Evolutionary conservation across 2,329 filamentous ascomycete genomes (phyloP), one percentile per base, ranked within the genome.

Genomic region (Madurella mycetomatis): DNA sequence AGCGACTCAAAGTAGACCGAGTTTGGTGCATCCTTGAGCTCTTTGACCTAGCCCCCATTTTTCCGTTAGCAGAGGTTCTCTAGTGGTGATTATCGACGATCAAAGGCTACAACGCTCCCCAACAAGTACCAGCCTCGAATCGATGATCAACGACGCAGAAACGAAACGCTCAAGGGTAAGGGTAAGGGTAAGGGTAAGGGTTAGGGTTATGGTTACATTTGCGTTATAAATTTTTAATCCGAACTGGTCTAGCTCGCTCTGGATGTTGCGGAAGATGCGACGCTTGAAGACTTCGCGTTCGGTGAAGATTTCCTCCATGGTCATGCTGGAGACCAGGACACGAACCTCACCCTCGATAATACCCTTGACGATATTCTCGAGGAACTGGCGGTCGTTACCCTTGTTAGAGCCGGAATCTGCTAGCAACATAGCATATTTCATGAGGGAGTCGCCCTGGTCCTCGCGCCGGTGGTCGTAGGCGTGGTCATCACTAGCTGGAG

Each of bases 311-410:
- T 94, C 89, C 67, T 92, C 89, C 87, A 94, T 92, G n/a, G 88
- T 92, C 88, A 95, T 92, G 62, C 83, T 86, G 0, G 85, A 89
- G 41, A 95, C 88, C 50, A 95, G 83, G 5, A 90, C 87, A 55
- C 90, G 82, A 1, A 88, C 92, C 70, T 95, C 90, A 58, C 90
- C 90, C 69, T 95, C 89, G 62, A 95, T 94, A 69, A 95, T 91
- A 56, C 89, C 90, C 70, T 90, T 92, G 70, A 95, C 86, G 58
- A 95, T 95, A 62, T 88, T 88, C 65, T 88, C 86, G 15, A 94
- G 84, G 71, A 92, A 88, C 51, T 80, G 60, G 70, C 73, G 64
- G 15, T 72, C 71, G 37, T 70, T 72, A 13, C 68, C 61, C 39
- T 67, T 68, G 40, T 75, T 73, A 2, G 73, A 73, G 39, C 64